Evolutionary conservation across 1,284 basidiomycete species (phyloP).

Genomic region (Malassezia arunalokei): DNA sequence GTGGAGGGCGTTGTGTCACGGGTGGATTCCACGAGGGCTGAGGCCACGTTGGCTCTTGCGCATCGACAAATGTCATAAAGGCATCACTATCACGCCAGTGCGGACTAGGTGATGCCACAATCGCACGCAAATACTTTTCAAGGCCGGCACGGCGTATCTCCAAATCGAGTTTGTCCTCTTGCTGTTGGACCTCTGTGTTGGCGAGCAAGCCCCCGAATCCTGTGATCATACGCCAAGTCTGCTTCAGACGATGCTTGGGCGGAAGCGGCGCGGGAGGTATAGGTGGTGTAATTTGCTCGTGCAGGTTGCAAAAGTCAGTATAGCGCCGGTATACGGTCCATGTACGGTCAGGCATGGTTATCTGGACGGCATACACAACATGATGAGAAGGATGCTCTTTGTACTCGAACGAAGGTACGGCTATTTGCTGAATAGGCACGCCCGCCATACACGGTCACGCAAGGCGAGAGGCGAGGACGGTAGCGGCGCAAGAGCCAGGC

Average conservation of each 20-base stretch:
- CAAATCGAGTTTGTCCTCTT: slow-evolving; percentile 50
- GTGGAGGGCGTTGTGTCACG: no score
- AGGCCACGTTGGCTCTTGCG: slow-evolving; percentile 50
- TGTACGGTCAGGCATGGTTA: slow-evolving; percentile 60
- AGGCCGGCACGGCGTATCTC: slow-evolving; percentile 64
- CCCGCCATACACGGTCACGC: neutral
- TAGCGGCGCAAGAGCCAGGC: no score
- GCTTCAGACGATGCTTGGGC: slow-evolving; percentile 60
- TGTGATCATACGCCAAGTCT: slow-evolving; percentile 31
- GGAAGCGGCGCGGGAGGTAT: slow-evolving; percentile 65
- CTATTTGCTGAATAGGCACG: slow-evolving; percentile 39
- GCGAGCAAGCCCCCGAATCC: slow-evolving; percentile 16
- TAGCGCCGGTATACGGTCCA: slow-evolving; percentile 89
- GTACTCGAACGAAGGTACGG: slow-evolving; percentile 34
- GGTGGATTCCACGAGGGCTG: neutral
- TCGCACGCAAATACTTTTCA: slow-evolving; percentile 73
- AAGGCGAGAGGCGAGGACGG: no score
- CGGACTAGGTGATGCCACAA: slow-evolving; percentile 65
- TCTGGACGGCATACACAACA: slow-evolving; percentile 64
- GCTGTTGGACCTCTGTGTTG: neutral
- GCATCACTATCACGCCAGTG: slow-evolving; percentile 66
- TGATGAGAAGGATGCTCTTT: slow-evolving; percentile 51
- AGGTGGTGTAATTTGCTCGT: slow-evolving; percentile 64
- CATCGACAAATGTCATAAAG: slow-evolving; percentile 75
- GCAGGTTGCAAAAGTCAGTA: slow-evolving; percentile 78